Evolutionary conservation across 78 protist genomes (phyloP).

Genomic region (Tieghemostelium lacteum): DNA sequence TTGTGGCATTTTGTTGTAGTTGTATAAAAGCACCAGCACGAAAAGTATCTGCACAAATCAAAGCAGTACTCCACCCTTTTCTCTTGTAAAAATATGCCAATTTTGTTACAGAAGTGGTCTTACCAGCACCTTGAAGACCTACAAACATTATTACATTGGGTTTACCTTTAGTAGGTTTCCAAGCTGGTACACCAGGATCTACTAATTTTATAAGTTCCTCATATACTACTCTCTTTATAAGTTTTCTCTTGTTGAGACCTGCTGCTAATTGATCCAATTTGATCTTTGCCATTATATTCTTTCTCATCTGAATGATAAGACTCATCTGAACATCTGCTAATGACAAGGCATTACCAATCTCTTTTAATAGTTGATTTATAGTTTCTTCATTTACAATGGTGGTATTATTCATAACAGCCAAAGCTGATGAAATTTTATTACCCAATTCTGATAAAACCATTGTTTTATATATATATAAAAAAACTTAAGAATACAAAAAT

Average conservation of each 20-base stretch:
- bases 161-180: conserved; percentile 90
- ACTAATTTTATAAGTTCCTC: conserved; percentile 91
- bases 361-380: conserved; percentile 84
- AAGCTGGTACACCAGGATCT: conserved; percentile 94
- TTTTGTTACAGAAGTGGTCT: conserved; percentile 88
- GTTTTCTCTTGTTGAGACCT: conserved; percentile 91
- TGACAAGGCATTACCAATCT: conserved; percentile 91
- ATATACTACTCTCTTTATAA: conserved; percentile 89
- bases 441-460: conserved; percentile 97
- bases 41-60: conserved; percentile 99
- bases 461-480: background rate
- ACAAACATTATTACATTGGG: conserved; percentile 99
- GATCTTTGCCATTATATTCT: conserved; percentile 71
- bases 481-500: too few species aligned
- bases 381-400: conserved; percentile 89
- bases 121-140: conserved; percentile 96
- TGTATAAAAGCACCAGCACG: conserved; percentile 99
- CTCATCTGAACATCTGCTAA: conserved; percentile 93
- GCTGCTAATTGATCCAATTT: conserved; percentile 87
- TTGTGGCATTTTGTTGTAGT: conserved; percentile 98
- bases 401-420: conserved; percentile 78
- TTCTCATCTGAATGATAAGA: conserved; percentile 87
- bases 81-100: conserved; percentile 94
- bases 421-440: conserved; percentile 85
- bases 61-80: conserved; percentile 93